These are phyloP conservation scores for Colletotrichum orbiculare DNA, from an alignment of 2,329 filamentous ascomycete genomes.

Conservation along the genomic window DNA sequence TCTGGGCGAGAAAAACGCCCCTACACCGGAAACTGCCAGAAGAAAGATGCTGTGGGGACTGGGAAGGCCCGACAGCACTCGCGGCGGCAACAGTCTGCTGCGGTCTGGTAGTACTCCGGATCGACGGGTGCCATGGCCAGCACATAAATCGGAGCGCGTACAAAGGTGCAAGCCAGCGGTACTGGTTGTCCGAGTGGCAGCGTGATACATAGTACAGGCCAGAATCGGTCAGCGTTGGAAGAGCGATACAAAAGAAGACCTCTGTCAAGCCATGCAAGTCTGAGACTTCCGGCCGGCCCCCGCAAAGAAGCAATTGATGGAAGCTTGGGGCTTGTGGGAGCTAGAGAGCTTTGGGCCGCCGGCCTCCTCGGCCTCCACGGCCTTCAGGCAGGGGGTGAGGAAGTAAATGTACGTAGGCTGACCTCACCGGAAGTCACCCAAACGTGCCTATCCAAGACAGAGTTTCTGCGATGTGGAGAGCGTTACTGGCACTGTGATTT, in stretches of 20 bases:
- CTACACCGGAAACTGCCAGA: too few relatives aligned
- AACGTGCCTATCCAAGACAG: background rate
- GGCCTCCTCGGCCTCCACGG: background rate
- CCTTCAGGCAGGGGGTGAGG: background rate
- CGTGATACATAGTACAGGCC: too few relatives aligned
- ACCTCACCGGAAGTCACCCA: constrained; percentile 4
- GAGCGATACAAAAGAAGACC: background rate
- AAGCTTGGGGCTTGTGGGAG: constrained; percentile 24
- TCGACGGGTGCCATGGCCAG: too few relatives aligned
- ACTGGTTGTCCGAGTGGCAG: too few relatives aligned
- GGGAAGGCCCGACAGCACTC: too few relatives aligned
- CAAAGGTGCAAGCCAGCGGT: too few relatives aligned
- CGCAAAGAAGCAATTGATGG: constrained; percentile 11
- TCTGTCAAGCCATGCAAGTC: background rate
- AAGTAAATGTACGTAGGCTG: constrained; percentile 6
- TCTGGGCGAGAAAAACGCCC: too few relatives aligned
- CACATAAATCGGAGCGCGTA: too few relatives aligned
- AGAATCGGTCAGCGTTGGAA: background rate
- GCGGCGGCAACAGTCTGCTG: too few relatives aligned
- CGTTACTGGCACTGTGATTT: too few relatives aligned
- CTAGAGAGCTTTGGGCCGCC: constrained; percentile 30
- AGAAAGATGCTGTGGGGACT: too few relatives aligned
- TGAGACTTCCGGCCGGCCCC: constrained; percentile 6
- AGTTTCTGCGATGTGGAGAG: constrained; percentile 2
- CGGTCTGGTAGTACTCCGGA: too few relatives aligned